A percentile compares a stretch with the other conserved stretches of the same genome.
Evolutionary conservation across 2,329 filamentous ascomycete genomes (phyloP).

Genomic region (Ceratocystis alfenasii): DNA sequence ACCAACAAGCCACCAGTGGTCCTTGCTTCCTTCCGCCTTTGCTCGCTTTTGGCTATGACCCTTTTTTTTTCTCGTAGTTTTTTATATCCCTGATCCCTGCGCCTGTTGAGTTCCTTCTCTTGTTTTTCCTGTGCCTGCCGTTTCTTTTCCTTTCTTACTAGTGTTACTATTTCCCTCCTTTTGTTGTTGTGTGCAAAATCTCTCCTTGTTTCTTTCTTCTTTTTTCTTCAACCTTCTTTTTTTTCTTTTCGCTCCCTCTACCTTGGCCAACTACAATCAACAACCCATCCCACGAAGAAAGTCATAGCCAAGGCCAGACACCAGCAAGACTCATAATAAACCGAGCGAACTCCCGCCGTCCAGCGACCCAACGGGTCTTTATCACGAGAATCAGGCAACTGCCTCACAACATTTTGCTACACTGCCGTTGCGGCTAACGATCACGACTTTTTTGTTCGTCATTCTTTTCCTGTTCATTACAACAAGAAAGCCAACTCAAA

Average conservation of each 20-base stretch:
- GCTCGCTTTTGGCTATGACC: conserved; percentile 8
- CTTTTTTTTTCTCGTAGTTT: neutral
- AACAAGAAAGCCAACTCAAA: too few species aligned
- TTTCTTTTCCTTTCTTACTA: conserved; percentile 7
- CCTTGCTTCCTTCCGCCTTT: conserved; percentile 8
- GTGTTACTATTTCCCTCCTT: conserved; percentile 11
- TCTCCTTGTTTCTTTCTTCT: neutral
- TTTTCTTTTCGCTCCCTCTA: neutral
- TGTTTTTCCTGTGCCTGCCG: neutral
- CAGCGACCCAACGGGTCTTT: too few species aligned
- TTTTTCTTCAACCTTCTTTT: neutral
- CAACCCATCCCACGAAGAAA: neutral
- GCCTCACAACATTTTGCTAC: too few species aligned
- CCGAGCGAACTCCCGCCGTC: too few species aligned
- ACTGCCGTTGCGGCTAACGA: too few species aligned
- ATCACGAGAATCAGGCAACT: too few species aligned
- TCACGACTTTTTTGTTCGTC: too few species aligned
- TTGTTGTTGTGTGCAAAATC: conserved; percentile 7
- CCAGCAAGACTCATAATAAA: too few species aligned
- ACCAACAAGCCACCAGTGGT: neutral
- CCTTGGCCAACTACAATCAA: conserved; percentile 3
- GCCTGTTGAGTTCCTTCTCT: neutral
- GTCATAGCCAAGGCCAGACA: too few species aligned
- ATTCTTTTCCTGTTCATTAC: too few species aligned
- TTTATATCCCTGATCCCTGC: conserved; percentile 7